These are phyloP conservation scores for Notholithocarpus densiflorus DNA, from an alignment of 306 rosid species.

Conservation along the genomic window DNA sequence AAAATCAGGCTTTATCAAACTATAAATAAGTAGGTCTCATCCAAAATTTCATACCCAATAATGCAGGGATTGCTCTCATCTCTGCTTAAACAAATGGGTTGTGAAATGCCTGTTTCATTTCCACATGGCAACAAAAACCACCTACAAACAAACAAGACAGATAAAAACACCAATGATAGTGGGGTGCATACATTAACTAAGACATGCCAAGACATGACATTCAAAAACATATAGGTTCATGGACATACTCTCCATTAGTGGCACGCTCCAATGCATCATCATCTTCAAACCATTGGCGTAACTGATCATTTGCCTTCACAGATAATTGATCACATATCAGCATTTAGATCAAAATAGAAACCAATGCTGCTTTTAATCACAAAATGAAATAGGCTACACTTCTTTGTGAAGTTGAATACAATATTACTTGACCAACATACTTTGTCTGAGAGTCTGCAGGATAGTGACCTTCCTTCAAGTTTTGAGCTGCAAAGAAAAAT, in stretches of 20 bases:
- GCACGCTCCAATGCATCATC: constrained; percentile 93
- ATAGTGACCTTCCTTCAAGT: constrained; percentile 80
- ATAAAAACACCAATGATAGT: neutral
- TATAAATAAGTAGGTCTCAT: neutral
- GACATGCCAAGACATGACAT: neutral
- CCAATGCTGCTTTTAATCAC: constrained; percentile 11
- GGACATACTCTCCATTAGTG: constrained; percentile 80
- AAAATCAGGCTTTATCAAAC: neutral
- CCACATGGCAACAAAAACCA: constrained; percentile 76
- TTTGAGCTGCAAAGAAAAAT: constrained; percentile 62
- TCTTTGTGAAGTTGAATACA: constrained; percentile 9
- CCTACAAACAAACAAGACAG: constrained; percentile 35
- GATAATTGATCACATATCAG: constrained; percentile 27
- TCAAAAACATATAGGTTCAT: neutral
- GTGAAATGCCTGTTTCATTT: constrained; percentile 39
- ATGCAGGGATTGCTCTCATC: constrained; percentile 59
- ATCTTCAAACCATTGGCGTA: constrained; percentile 76
- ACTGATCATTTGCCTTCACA: constrained; percentile 71
- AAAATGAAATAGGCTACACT: constrained; percentile 8
- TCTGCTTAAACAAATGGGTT: constrained; percentile 52
- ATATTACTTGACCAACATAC: constrained; percentile 45
- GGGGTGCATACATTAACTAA: neutral
- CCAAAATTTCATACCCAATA: constrained; percentile 55
- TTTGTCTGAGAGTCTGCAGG: constrained; percentile 94
- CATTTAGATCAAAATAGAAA: constrained; percentile 13